A percentile compares a stretch with the other conserved stretches of the same genome.
Conservation (phyloP, 148 eudicot species). For the Amaranthus cruentus region DNA sequence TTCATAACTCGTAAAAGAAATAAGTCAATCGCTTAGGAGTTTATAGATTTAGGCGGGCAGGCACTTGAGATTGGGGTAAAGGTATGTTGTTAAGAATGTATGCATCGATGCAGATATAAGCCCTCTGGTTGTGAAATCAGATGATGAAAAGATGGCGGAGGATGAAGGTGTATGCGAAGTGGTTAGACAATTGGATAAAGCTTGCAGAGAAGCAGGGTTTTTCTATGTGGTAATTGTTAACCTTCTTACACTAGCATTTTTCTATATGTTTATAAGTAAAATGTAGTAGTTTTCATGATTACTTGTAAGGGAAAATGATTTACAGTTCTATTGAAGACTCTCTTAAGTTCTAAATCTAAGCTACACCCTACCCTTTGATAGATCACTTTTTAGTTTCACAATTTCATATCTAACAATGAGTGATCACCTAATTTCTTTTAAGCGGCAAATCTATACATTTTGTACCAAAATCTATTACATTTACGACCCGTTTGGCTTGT, state of each 20-base stretch:
- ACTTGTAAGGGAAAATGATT: not conserved
- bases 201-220: constrained; percentile 89
- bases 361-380: too few relatives aligned
- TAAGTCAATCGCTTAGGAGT: not conserved
- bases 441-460: not conserved
- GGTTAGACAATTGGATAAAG: constrained; percentile 57
- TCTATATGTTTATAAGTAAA: not conserved
- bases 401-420: too few relatives aligned
- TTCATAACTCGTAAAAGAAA: not conserved
- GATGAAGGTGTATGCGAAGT: constrained; percentile 58
- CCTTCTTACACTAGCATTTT: not conserved
- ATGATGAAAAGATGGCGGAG: constrained; percentile 51
- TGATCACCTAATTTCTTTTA: too few relatives aligned
- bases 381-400: too few relatives aligned
- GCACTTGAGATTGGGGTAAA: not conserved
- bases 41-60: too few relatives aligned
- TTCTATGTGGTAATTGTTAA: constrained; percentile 65
- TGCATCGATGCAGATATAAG: constrained; percentile 48
- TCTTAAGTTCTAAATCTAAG: too few relatives aligned
- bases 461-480: not conserved
- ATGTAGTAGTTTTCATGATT: not conserved
- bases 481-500: too few relatives aligned
- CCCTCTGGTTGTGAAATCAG: constrained; percentile 59
- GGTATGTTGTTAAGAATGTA: not conserved
- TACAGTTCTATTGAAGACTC: too few relatives aligned